Base-by-base conservation (phyloP, 1,284 basidiomycete genomes). In the Takashimella koratensis region DNA sequence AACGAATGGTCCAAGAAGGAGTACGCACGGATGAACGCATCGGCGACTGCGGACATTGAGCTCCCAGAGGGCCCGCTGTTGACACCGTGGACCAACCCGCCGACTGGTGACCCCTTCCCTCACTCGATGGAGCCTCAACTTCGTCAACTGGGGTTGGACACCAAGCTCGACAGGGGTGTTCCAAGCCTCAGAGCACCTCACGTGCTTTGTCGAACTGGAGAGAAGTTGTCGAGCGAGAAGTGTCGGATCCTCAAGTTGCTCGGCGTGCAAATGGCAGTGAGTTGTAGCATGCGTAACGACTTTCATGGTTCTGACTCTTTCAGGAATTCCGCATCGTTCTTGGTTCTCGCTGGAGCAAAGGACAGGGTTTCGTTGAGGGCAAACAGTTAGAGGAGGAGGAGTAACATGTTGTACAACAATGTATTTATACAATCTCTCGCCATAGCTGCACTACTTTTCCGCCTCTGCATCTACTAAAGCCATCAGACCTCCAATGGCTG, bases 111-210 rank as follows among this genome's bases (percentile, higher is more conserved):
- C 55, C 87, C 92, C 1, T 93, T 98, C 73, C 91, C 95, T 24
- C 93, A 97, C 76, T 92, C 90, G 64, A 90, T 98, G 78, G 95
- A 99, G 66, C 92, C 95, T 20, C 94, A 98, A 71, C 80, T 99
- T 51, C 85, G 95, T 53, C 87, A 88, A 71, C 82, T 98, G 25
- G 96, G 96, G 11, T 79, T 99, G 50, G 82, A 85, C 44, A 98
- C 95, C 19, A 82, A 81, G 51, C 83, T 99, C 78, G 83, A 87
- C 59, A 84, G 83, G 61, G 96, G 95, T 53, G 88, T 97, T 2
- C 95, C 96, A 2, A 89, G 86, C 3, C 78, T 98, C 51, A 83
- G 84, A 46, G 81, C 79, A 52, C 80, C 88, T n/a, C 93, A 95
- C 71, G 82, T 83, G 47, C 79, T 99, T 45, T 98, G 95, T 77